Conservation (phyloP, 2,329 filamentous ascomycete genomes). For the Monilinia polystroma region DNA sequence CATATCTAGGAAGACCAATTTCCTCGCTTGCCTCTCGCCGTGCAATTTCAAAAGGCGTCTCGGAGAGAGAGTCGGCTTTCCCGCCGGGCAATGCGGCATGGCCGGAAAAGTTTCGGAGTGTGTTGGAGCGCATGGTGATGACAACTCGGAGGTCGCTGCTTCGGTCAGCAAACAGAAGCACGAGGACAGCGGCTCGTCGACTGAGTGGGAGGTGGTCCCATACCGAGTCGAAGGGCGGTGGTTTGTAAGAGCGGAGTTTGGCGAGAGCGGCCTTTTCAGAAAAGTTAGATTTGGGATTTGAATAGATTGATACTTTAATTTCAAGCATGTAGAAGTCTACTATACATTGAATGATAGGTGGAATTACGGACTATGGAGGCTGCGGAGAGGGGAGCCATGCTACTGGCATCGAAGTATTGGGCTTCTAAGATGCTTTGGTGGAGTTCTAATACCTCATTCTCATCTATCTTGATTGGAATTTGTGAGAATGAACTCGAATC, state of each 20-base stretch:
- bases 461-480: slow-evolving; percentile 36
- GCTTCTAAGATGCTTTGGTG: slow-evolving; percentile 37
- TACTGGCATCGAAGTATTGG: slow-evolving; percentile 39
- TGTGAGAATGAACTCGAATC: not conserved
- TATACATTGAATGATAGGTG: not conserved
- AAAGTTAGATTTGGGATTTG: not conserved
- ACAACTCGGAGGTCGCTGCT: slow-evolving; percentile 74
- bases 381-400: slow-evolving; percentile 39
- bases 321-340: not conserved
- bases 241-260: slow-evolving; percentile 59
- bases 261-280: slow-evolving; percentile 45
- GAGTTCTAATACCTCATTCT: slow-evolving; percentile 35
- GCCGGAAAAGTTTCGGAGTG: slow-evolving; percentile 68
- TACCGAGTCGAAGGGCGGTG: slow-evolving; percentile 56
- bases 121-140: slow-evolving; percentile 65
- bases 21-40: slow-evolving; percentile 90
- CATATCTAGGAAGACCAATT: slow-evolving; percentile 78
- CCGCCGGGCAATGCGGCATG: slow-evolving; percentile 86
- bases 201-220: slow-evolving; percentile 62
- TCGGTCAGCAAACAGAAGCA: slow-evolving; percentile 83
- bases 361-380: slow-evolving; percentile 34
- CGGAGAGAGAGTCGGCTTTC: slow-evolving; percentile 58
- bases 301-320: too few relatives aligned
- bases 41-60: slow-evolving; percentile 75
- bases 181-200: slow-evolving; percentile 79